Base-by-base conservation (phyloP, 2,329 filamentous ascomycete species). In the Diaporthe longicolla region DNA sequence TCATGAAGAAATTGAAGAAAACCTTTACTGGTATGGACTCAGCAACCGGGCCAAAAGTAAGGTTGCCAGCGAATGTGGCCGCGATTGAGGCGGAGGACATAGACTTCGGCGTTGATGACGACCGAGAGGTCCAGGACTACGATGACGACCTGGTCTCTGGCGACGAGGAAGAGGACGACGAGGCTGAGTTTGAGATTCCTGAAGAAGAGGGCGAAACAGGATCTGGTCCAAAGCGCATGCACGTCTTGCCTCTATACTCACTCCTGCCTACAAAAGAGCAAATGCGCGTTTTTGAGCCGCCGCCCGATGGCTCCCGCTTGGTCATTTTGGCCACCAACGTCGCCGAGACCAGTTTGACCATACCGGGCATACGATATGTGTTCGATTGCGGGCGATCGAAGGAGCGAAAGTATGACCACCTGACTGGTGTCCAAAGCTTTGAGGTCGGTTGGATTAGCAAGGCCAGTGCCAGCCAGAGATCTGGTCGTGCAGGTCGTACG, bases 391-490 rank as follows among this genome's bases (percentile, higher is more conserved):
- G 97, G 45, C 89, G 97, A 66, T 93, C 94, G 48, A 99, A 99
- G 82, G 95, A 98, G 82, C 93, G 96, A 76, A 93, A 93, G 73
- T 98, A 97, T 79, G 94, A 98, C 81, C 89, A 91, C n/a, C 85
- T 90, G 15, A 98, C 94, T 11, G 96, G 96, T 4, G 96, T 99
- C 0, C 97, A 99, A 82, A 98, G 93, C 80, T 99, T 98, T 81
- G 94, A 98, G 79, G 91, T 99, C 70, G 93, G 93, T 54, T 99
- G 96, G 95, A 97, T 98, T 81, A 98, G 95, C 85, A 98, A 99
- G 85, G 97, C 97, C 37, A 97, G 95, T 81, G 96, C 97, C 10
- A 94, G 92, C 77, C 97, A 99, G 83, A 90, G 97, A 81, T 92
- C 95, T 74, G 97, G 97, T 84, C 94, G 97, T 88, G 97, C 97